Evolutionary conservation across 2,329 filamentous ascomycete species (phyloP).

Genomic region (Blumeria graminis): DNA sequence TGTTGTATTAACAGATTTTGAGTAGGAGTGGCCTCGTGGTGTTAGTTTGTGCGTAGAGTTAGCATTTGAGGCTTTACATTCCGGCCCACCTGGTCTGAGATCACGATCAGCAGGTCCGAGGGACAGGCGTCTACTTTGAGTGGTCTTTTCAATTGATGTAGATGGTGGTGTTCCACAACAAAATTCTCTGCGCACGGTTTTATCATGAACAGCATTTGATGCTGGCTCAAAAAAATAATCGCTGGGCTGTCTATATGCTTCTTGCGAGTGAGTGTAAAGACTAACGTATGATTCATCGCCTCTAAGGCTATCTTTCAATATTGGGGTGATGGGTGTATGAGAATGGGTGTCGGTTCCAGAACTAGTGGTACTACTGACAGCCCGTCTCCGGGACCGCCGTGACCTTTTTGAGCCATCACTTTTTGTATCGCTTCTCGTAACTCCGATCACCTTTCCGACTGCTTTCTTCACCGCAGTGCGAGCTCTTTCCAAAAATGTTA

Average conservation of each 20-base stretch:
- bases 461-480: slow-evolving; percentile 52
- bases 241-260: no score
- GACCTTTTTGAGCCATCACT: slow-evolving; percentile 22
- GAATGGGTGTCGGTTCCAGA: slow-evolving; percentile 29
- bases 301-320: slow-evolving; percentile 26
- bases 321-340: slow-evolving; percentile 21
- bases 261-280: slow-evolving; percentile 19
- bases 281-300: slow-evolving; percentile 32
- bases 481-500: slow-evolving; percentile 68
- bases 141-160: slow-evolving; percentile 17
- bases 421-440: slow-evolving; percentile 21
- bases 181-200: no score
- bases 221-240: no score
- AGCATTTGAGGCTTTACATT: slow-evolving; percentile 13
- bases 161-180: no score
- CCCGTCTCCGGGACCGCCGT: slow-evolving; percentile 24
- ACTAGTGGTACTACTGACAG: slow-evolving; percentile 38
- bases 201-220: no score
- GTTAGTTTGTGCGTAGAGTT: slow-evolving; percentile 14
- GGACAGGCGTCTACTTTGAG: slow-evolving; percentile 12
- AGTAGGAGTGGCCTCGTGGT: slow-evolving; percentile 13
- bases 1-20: slow-evolving; percentile 16
- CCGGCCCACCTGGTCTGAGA: slow-evolving; percentile 16
- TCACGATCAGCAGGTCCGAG: slow-evolving; percentile 18
- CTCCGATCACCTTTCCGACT: slow-evolving; percentile 32